Base-by-base conservation (phyloP, 2,329 filamentous ascomycete genomes). In the Beauveria sp. region DNA sequence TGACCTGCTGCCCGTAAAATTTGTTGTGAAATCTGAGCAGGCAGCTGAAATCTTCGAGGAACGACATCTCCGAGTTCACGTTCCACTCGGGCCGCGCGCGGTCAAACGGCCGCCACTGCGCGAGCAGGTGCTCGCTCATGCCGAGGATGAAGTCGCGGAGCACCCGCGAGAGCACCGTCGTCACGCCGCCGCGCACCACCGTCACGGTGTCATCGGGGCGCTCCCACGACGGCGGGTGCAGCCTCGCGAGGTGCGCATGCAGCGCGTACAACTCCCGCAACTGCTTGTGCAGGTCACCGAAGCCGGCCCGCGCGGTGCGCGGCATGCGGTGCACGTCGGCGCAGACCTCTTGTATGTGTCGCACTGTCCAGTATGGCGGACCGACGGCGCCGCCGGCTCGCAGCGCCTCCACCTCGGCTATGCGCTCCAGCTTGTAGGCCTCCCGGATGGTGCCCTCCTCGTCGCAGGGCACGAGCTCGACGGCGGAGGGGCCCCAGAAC, bases 211-310 rank as follows among this genome's bases (percentile, higher is more conserved):
- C 49, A 14, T 22, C 46, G 24, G 57, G 51, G 8, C 14, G 43
- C 31, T 5, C 22, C 42, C 43, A 31, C 2, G 50, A 8, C 20
- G 59, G 51, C 42, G 51, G 43, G 43, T 56, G 31, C 8, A 46
- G 43, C 7, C 22, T 5, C 8, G 7, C 26, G 18, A 26, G 8
- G 10, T 46, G 38, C 7, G 10, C n/a, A 53, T 62, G 53, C 16
- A 62, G 12, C 24, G n/a, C 38, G 45, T 45, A 57, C 22, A 62
- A 34, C 38, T 57, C 53, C 16, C 60, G 60, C 43, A 62, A 14
- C 52, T 56, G 45, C 60, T 62, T 62, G 53, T 62, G 60, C n/a
- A 51, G 34, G 24, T 62, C 38, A 46, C 42, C 58, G 26, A 60
- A 60, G 46, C 38, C 38, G 48, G 43, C 12, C n/a, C 48, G 57